phyloP scores from a whole-genome alignment of 805 yeast species.

The Metschnikowia borealis region DNA sequence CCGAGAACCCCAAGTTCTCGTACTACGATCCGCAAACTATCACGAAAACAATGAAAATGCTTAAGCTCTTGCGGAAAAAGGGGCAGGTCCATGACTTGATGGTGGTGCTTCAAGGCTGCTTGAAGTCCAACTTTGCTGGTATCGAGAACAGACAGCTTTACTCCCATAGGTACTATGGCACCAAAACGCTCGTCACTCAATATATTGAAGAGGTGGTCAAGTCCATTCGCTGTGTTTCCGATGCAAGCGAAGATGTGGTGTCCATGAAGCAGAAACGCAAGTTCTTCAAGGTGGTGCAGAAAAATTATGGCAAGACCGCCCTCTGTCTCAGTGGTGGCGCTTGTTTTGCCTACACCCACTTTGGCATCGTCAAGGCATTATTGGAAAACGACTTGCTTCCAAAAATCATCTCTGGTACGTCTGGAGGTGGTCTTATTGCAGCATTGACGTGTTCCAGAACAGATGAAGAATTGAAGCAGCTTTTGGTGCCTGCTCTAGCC shows the following conservation, averaged over 20 bases:
- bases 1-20: slow-evolving; percentile 52
- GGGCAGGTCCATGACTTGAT: slow-evolving; percentile 43
- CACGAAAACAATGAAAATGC: slow-evolving; percentile 41
- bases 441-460: slow-evolving; percentile 68
- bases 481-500: slow-evolving; percentile 60
- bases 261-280: slow-evolving; percentile 40
- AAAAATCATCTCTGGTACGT: slow-evolving; percentile 67
- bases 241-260: slow-evolving; percentile 29
- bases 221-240: slow-evolving; percentile 43
- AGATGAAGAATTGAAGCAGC: slow-evolving; percentile 54
- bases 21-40: slow-evolving; percentile 68
- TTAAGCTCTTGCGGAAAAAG: slow-evolving; percentile 33
- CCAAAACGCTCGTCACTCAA: slow-evolving; percentile 55
- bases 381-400: slow-evolving; percentile 67
- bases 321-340: slow-evolving; percentile 78
- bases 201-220: slow-evolving; percentile 51
- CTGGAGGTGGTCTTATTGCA: slow-evolving; percentile 79
- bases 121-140: slow-evolving; percentile 74
- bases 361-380: slow-evolving; percentile 70
- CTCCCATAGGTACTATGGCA: slow-evolving; percentile 73
- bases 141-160: slow-evolving; percentile 68
- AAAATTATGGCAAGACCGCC: slow-evolving; percentile 70
- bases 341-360: slow-evolving; percentile 70
- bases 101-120: slow-evolving; percentile 58
- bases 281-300: slow-evolving; percentile 54